These are phyloP conservation scores for Russula griseocarnosa DNA, from an alignment of 768 basidiomycete genomes.

Conservation along the genomic window DNA sequence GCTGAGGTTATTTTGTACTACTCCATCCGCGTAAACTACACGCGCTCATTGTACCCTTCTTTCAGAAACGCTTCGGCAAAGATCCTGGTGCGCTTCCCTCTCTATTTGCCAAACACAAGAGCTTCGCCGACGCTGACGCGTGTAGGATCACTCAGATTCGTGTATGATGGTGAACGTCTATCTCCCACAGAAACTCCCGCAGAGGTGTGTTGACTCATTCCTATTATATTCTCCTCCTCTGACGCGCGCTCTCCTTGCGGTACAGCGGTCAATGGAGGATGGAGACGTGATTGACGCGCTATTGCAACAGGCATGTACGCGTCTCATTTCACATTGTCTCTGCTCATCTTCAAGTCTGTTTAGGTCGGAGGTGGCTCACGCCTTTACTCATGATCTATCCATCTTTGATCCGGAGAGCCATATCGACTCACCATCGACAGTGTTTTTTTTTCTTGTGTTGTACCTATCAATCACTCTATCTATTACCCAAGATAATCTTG, in stretches of 20 bases:
- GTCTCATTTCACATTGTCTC: not conserved
- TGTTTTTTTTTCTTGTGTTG: constrained; percentile 10
- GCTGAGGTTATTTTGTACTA: constrained; percentile 20
- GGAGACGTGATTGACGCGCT: constrained; percentile 27
- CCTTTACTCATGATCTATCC: constrained; percentile 3
- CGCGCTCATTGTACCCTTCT: not conserved
- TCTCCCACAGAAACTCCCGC: constrained; percentile 24
- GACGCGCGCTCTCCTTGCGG: constrained; percentile 2
- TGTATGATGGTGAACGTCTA: constrained; percentile 26
- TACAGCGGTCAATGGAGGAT: constrained; percentile 25
- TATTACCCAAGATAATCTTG: constrained; percentile 1
- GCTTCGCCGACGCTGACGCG: not conserved
- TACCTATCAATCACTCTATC: constrained; percentile 15
- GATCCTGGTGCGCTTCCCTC: constrained; percentile 25
- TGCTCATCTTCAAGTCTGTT: constrained; percentile 1
- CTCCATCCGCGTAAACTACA: not conserved
- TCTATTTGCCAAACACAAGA: not conserved
- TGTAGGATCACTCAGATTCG: constrained; percentile 24
- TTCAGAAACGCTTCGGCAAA: constrained; percentile 25
- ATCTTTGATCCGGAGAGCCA: not conserved
- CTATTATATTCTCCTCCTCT: not conserved
- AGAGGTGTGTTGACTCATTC: constrained; percentile 5
- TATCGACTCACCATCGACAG: not conserved
- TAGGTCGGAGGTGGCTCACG: constrained; percentile 16
- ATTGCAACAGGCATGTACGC: constrained; percentile 22